These are phyloP conservation scores for Simplicillium sp. DNA, from an alignment of 2,329 filamentous ascomycete genomes.

Conservation along the genomic window DNA sequence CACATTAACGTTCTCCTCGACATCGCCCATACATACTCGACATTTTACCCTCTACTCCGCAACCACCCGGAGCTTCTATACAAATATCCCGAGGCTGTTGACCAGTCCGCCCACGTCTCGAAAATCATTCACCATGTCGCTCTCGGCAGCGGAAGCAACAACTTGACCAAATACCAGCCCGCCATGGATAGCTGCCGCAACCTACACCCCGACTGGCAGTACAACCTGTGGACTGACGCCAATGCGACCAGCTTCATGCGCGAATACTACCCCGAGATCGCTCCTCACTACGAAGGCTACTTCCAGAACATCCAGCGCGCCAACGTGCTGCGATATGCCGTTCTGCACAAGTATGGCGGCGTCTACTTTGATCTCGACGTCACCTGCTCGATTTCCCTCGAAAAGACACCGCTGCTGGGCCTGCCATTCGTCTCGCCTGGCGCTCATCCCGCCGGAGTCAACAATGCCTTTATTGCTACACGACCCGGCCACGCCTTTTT, in stretches of 20 bases:
- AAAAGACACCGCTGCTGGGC: conserved; percentile 10
- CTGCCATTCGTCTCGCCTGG: conserved; percentile 12
- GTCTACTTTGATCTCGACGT: conserved; percentile 16
- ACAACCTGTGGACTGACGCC: conserved; percentile 13
- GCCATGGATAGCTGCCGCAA: conserved; percentile 11
- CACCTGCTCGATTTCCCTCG: conserved; percentile 10
- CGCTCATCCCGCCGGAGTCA: conserved; percentile 14
- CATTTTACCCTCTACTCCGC: conserved; percentile 4
- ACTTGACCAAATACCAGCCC: conserved; percentile 21
- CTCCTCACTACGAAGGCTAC: conserved; percentile 12
- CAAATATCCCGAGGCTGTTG: conserved; percentile 1
- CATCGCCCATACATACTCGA: conserved; percentile 4
- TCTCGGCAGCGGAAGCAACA: conserved; percentile 24
- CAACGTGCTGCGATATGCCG: conserved; percentile 12
- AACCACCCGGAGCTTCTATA: conserved; percentile 3
- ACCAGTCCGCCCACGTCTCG: background rate
- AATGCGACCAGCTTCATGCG: conserved; percentile 13
- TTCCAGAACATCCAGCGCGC: conserved; percentile 14
- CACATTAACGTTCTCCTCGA: conserved; percentile 5
- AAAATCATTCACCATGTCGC: conserved; percentile 21
- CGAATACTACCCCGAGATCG: conserved; percentile 11
- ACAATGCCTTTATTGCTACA: conserved; percentile 13
- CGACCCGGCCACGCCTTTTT: conserved; percentile 11
- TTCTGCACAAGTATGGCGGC: conserved; percentile 13
- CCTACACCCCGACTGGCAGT: conserved; percentile 13